A percentile compares a stretch with the other conserved stretches of the same genome.
These are phyloP conservation scores for Rhizomucor pusillus DNA, from an alignment of 371 early-diverging fungal species.

Conservation along the genomic window DNA sequence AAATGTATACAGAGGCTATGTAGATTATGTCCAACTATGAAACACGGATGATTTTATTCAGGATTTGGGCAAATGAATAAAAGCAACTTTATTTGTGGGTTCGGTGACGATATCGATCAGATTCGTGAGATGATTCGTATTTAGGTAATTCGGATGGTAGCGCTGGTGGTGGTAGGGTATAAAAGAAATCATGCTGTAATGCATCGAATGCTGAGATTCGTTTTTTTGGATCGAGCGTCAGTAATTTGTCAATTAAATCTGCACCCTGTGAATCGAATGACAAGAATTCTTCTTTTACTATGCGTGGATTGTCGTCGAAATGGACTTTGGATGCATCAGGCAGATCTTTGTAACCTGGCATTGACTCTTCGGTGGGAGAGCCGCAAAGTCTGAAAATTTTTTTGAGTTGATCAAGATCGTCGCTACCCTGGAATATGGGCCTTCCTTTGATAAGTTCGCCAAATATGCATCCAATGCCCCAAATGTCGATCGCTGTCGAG, in stretches of 20 bases:
- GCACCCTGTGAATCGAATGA: slow-evolving; percentile 50
- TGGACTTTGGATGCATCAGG: slow-evolving; percentile 54
- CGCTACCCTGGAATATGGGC: slow-evolving; percentile 76
- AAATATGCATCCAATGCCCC: slow-evolving; percentile 94
- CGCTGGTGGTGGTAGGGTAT: slow-evolving; percentile 54
- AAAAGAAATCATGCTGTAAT: slow-evolving; percentile 70
- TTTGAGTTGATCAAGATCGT: slow-evolving; percentile 82
- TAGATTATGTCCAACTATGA: too few relatives aligned
- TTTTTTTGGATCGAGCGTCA: slow-evolving; percentile 71
- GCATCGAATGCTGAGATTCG: slow-evolving; percentile 75
- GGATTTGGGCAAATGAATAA: too few relatives aligned
- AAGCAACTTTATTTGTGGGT: too few relatives aligned
- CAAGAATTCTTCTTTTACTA: slow-evolving; percentile 54
- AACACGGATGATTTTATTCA: too few relatives aligned
- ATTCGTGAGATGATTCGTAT: slow-evolving; percentile 63
- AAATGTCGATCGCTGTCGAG: slow-evolving; percentile 93
- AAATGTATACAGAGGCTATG: too few relatives aligned
- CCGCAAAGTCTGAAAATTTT: slow-evolving; percentile 78
- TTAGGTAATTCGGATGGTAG: slow-evolving; percentile 57
- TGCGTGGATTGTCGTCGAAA: slow-evolving; percentile 43
- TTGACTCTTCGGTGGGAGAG: slow-evolving; percentile 67
- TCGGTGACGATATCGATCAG: slow-evolving; percentile 30
- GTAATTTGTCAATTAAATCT: slow-evolving; percentile 71
- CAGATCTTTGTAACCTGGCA: slow-evolving; percentile 68
- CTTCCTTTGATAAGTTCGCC: slow-evolving; percentile 78